Percentiles rank a stretch among this genome's conserved stretches.
Conservation (phyloP, 495 filamentous ascomycete genomes). For the Aspergillus bertholletiae region DNA sequence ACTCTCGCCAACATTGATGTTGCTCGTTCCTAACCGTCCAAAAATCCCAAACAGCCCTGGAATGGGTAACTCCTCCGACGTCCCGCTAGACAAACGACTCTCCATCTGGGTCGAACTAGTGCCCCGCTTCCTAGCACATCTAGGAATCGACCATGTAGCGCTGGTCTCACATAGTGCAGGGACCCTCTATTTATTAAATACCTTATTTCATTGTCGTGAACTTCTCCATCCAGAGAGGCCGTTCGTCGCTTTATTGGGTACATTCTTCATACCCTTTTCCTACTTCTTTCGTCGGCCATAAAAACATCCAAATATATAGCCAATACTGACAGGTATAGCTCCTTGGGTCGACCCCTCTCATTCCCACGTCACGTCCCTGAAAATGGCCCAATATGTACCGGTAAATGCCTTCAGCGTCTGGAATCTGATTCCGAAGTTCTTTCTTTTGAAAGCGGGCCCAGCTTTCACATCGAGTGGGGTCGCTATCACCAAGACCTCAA, state of each 20-base stretch:
- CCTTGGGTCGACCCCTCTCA: constrained; percentile 47
- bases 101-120: constrained; percentile 40
- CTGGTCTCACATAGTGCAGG: constrained; percentile 44
- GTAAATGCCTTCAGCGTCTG: constrained; percentile 26
- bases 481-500: constrained; percentile 11
- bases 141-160: constrained; percentile 36
- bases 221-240: constrained; percentile 33
- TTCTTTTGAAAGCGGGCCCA: constrained; percentile 24
- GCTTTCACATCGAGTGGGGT: constrained; percentile 19
- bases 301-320: no score
- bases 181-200: constrained; percentile 45
- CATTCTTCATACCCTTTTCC: not conserved
- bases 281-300: not conserved
- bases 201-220: constrained; percentile 31
- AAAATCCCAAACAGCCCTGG: constrained; percentile 17
- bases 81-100: constrained; percentile 33
- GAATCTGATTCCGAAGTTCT: constrained; percentile 32
- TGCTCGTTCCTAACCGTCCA: not conserved
- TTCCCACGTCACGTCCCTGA: constrained; percentile 26
- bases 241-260: constrained; percentile 34
- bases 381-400: constrained; percentile 25
- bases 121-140: constrained; percentile 35
- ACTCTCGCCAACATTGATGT: no score
- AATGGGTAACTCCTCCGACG: constrained; percentile 43
- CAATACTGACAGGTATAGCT: constrained; percentile 20